Evolutionary conservation across 371 early-diverging fungal species (phyloP), one percentile per base, ranked within the genome.

Genomic region (Circinella minor): DNA sequence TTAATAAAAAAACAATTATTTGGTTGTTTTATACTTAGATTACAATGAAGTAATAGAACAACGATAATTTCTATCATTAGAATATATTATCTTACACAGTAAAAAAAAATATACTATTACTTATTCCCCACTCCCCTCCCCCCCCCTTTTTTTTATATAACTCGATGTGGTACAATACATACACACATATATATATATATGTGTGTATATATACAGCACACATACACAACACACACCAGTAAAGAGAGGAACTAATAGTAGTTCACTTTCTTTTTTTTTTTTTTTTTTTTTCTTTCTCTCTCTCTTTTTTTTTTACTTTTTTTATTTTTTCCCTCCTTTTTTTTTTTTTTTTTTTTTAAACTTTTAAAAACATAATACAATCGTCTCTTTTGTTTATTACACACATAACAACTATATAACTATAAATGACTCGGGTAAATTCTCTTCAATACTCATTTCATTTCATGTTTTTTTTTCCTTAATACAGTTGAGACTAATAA

Each of bases 371-470:
- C 54, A 27, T 27, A 27, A 27, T 11, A 43, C 43, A 43, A 43
- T 43, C 43, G 11, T 11, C 27, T 27, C 43, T 1, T 17, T 51
- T 51, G 51, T 57, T 34, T 34, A 57, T 59, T 43, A 18, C 20
- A 60, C 18, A 15, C 43, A 43, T 43, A 43, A 27, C 2, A 27
- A 43, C 6, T 43, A 43, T 43, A 43, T 43, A 43, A 43, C 43
- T 9, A 43, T 13, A 51, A 67, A 67, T 67, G 67, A 67, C 67
- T 48, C 67, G 67, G 59, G 67, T 67, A 67, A 67, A 38, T 55
- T 36, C 14, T 15, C 55, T 55, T 55, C n/a, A 27, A 27, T 27
- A 27, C 27, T 27, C 27, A 27, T 27, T 27, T 27, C 27, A 27
- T 27, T 27, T 17, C 18, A 39, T 20, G 54, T 55, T 38, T 11